Percentiles rank a stretch among this genome's conserved stretches.
Conservation (phyloP, 164 flowering plant species). For the Annona squamosa region DNA sequence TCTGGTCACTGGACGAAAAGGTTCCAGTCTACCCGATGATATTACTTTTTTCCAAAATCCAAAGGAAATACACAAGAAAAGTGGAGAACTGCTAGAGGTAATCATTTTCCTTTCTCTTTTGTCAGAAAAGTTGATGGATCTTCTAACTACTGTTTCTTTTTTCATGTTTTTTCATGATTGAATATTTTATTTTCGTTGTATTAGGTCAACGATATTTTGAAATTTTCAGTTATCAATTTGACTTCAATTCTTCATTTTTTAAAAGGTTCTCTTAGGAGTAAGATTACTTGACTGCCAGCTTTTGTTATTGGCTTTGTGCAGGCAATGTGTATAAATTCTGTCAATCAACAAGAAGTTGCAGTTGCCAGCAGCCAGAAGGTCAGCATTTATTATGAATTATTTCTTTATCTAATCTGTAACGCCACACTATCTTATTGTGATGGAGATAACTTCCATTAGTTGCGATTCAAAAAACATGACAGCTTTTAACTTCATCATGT, state of each 20-base stretch:
- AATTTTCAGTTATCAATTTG: not conserved
- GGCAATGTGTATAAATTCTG: constrained; percentile 84
- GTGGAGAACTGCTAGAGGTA: constrained; percentile 95
- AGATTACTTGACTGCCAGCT: not conserved
- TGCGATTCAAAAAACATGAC: no score
- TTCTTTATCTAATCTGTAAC: not conserved
- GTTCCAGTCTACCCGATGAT: constrained; percentile 21
- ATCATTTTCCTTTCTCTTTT: constrained; percentile 6
- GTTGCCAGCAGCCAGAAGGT: constrained; percentile 87
- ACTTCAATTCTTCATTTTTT: not conserved
- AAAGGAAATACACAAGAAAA: constrained; percentile 60
- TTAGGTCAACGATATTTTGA: not conserved
- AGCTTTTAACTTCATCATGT: no score
- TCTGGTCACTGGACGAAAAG: constrained; percentile 32
- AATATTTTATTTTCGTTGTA: not conserved
- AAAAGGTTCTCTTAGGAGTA: not conserved
- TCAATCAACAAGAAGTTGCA: constrained; percentile 64
- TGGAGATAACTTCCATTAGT: no score
- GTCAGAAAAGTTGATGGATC: not conserved
- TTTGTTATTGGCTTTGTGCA: constrained; percentile 20
- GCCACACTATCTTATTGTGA: no score
- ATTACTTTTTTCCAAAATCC: constrained; percentile 44
- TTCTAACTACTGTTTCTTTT: not conserved
- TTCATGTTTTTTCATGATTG: not conserved
- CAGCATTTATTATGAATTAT: constrained; percentile 5